Base-by-base conservation (phyloP, 352 stramenopile species). In the Elongisporangium anandrum region DNA sequence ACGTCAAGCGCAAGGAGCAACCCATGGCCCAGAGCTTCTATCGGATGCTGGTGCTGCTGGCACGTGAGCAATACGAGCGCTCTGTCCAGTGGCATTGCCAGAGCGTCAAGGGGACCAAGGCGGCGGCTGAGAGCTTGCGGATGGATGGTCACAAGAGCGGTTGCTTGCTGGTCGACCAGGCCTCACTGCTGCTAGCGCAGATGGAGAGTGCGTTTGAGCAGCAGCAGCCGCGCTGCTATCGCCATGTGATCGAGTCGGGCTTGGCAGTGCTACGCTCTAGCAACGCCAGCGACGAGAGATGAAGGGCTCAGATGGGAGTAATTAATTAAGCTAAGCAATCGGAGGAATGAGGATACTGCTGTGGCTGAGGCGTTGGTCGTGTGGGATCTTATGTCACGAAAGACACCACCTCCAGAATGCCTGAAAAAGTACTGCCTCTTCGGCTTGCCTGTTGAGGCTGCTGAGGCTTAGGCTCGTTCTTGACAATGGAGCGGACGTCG, bases 1-100 rank as follows among this genome's bases (percentile, higher is more conserved):
- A 87, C 56, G 81, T 85, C 41, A 75, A 71, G 8, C 60, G 63
- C 6, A 81, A 83, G 39, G 77, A 87, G 48, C 72, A 85, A 50
- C 50, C 59, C 19, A 55, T 65, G 29, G 75, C 76, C 38, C 81
- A 85, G 51, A 48, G 51, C 0, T 77, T 81, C 65, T 87, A 87
- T 66, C 79, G 81, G 61, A 73, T 64, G 49, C 52, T 87, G 49
- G 47, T 83, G 49, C 51, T 77, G 26, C 65, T 87, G 13, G 48
- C 52, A 8, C 63, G 75, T n/a, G 75, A 79, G 52, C 77, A 87
- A 34, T 45, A 81, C 19, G 19, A 63, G 20, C 68, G 71, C 12
- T 48, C 38, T 4, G 68, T 63, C 41, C 70, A 50, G 9, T 85
- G 73, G 78, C 24, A 7, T 7, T 38, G 50, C 3, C 65, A 74